Evolutionary conservation across 768 basidiomycete species (phyloP).

Genomic region (Phaeotremella fagi): DNA sequence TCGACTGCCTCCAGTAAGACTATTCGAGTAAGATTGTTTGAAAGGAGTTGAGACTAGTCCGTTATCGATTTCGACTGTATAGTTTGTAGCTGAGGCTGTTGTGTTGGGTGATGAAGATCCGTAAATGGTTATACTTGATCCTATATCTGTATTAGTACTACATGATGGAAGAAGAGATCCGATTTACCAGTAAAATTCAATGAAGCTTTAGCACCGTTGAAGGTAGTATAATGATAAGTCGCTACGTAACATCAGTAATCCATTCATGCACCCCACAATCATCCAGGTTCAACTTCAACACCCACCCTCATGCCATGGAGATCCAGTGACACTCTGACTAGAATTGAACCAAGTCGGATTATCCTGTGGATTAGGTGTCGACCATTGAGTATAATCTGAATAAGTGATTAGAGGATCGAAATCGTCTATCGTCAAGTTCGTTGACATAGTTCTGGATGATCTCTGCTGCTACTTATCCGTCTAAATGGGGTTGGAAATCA

Average conservation of each 20-base stretch:
- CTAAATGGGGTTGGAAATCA: no score
- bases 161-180: neutral
- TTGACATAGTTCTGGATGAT: no score
- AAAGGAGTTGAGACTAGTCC: slow-evolving; percentile 9
- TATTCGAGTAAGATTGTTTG: slow-evolving; percentile 9
- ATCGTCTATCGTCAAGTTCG: slow-evolving; percentile 41
- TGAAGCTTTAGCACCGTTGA: slow-evolving; percentile 24
- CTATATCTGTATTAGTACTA: slow-evolving; percentile 7
- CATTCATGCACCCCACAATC: no score
- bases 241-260: slow-evolving; percentile 23
- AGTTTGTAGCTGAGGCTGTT: slow-evolving; percentile 15
- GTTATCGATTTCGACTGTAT: slow-evolving; percentile 33
- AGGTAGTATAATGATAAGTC: slow-evolving; percentile 44
- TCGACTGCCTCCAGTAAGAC: slow-evolving; percentile 8
- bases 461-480: no score
- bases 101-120: slow-evolving; percentile 24
- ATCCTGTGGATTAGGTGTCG: slow-evolving; percentile 45
- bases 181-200: slow-evolving; percentile 46
- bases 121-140: slow-evolving; percentile 34
- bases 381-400: slow-evolving; percentile 38
- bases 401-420: slow-evolving; percentile 45
- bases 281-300: no score
- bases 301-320: slow-evolving; percentile 45
- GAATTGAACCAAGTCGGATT: slow-evolving; percentile 41
- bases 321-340: slow-evolving; percentile 23